Percentiles rank a stretch among this genome's conserved stretches.
These are phyloP conservation scores for Lophiostoma macrostomum DNA, from an alignment of 495 filamentous ascomycete genomes.

Conservation along the genomic window DNA sequence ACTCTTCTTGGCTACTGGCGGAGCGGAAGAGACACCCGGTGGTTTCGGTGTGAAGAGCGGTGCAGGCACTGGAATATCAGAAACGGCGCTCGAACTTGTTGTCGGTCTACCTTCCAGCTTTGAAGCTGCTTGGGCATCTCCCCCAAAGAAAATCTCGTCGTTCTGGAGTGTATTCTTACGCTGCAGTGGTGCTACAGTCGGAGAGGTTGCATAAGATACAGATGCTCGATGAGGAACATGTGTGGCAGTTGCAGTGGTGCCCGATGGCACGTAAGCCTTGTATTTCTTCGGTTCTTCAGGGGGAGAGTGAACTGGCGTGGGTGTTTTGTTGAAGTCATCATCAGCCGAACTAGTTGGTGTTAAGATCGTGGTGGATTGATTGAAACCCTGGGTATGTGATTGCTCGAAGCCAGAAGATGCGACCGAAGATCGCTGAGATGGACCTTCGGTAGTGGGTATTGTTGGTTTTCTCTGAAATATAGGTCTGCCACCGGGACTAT, in stretches of 20 bases:
- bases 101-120: conserved; percentile 17
- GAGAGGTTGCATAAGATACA: conserved; percentile 9
- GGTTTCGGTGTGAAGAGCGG: conserved; percentile 7
- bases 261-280: conserved; percentile 21
- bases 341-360: conserved; percentile 27
- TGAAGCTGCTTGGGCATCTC: not conserved
- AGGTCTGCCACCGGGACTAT: conserved; percentile 34
- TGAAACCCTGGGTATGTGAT: not conserved
- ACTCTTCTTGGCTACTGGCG: conserved; percentile 1
- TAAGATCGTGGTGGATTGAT: conserved; percentile 17
- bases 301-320: conserved; percentile 24
- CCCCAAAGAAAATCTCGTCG: conserved; percentile 31
- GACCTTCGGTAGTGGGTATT: conserved; percentile 11
- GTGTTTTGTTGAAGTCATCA: conserved; percentile 28
- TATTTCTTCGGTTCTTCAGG: conserved; percentile 20
- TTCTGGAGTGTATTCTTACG: conserved; percentile 6
- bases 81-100: conserved; percentile 1
- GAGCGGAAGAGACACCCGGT: not conserved
- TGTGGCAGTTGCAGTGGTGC: not conserved
- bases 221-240: conserved; percentile 17
- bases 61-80: conserved; percentile 13
- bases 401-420: conserved; percentile 8
- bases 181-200: conserved; percentile 1
- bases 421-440: conserved; percentile 10
- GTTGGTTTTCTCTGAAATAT: conserved; percentile 16